Conservation (phyloP, 805 yeast genomes). For the Saccharomycopsis javanensis region DNA sequence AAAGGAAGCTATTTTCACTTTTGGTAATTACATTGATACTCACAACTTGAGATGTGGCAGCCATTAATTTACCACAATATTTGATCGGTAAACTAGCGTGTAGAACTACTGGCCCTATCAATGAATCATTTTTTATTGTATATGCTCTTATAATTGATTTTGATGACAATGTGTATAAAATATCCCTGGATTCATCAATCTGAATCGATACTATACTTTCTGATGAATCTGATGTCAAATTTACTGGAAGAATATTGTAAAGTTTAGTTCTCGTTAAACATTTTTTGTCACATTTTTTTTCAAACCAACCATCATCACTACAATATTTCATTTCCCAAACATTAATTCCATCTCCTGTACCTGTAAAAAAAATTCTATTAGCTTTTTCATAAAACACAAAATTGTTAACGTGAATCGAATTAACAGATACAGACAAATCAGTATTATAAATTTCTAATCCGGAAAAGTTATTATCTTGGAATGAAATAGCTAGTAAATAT, state of each 20-base stretch:
- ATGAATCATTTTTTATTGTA: slow-evolving; percentile 30
- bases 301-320: slow-evolving; percentile 78
- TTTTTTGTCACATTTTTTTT: slow-evolving; percentile 70
- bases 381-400: slow-evolving; percentile 51
- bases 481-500: slow-evolving; percentile 65
- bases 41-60: slow-evolving; percentile 45
- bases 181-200: slow-evolving; percentile 67
- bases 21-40: slow-evolving; percentile 52
- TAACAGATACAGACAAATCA: slow-evolving; percentile 67
- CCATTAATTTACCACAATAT: slow-evolving; percentile 44
- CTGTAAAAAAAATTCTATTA: slow-evolving; percentile 76
- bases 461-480: slow-evolving; percentile 30
- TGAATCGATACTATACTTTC: slow-evolving; percentile 57
- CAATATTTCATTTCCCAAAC: slow-evolving; percentile 85
- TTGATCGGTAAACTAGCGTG: slow-evolving; percentile 34
- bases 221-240: slow-evolving; percentile 23
- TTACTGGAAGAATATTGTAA: slow-evolving; percentile 39
- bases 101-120: slow-evolving; percentile 33
- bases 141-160: slow-evolving; percentile 76
- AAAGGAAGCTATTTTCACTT: slow-evolving; percentile 58
- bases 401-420: slow-evolving; percentile 63
- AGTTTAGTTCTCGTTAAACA: slow-evolving; percentile 67
- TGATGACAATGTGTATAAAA: slow-evolving; percentile 74
- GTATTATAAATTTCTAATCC: slow-evolving; percentile 70
- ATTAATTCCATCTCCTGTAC: slow-evolving; percentile 66